These are phyloP conservation scores for Pecoramyces ruminantium DNA, from an alignment of 192 early-diverging fungal species.

Conservation along the genomic window DNA sequence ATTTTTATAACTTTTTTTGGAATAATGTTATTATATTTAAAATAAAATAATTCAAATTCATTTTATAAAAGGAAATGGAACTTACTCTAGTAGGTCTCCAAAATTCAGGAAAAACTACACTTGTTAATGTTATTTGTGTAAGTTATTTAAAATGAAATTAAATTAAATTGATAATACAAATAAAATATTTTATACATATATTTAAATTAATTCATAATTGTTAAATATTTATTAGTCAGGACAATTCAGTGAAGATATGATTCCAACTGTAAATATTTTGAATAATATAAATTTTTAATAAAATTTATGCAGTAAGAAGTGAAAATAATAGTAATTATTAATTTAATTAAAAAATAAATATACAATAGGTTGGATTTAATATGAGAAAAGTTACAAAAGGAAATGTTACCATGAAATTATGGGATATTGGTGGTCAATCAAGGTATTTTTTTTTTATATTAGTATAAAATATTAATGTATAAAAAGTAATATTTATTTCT, in stretches of 20 bases:
- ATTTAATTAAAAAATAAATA: too few species aligned
- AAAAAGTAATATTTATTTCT: too few species aligned
- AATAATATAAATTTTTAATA: too few species aligned
- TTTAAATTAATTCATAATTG: too few species aligned
- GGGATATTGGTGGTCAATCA: slow-evolving; percentile 98
- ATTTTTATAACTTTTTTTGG: too few species aligned
- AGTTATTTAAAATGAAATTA: slow-evolving; percentile 11
- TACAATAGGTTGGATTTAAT: slow-evolving; percentile 71
- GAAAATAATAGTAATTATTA: too few species aligned
- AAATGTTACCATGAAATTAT: slow-evolving; percentile 94
- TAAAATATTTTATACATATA: too few species aligned
- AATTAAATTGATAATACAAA: too few species aligned
- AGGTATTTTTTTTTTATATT: slow-evolving; percentile 11
- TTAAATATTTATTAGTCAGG: slow-evolving; percentile 27
- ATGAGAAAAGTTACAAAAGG: slow-evolving; percentile 91
- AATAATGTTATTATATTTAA: too few species aligned
- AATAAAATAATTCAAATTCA: too few species aligned
- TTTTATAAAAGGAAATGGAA: slow-evolving; percentile 66
- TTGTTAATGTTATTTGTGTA: slow-evolving; percentile 74
- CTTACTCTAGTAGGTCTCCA: slow-evolving; percentile 71
- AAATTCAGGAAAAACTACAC: slow-evolving; percentile 72
- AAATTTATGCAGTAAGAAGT: too few species aligned
- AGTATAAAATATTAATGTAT: too few species aligned
- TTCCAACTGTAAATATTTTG: slow-evolving; percentile 49
- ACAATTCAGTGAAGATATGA: slow-evolving; percentile 70